A percentile compares a stretch with the other conserved stretches of the same genome.
phyloP scores from a whole-genome alignment of 768 basidiomycete species.

The Amanita fuliginea region DNA sequence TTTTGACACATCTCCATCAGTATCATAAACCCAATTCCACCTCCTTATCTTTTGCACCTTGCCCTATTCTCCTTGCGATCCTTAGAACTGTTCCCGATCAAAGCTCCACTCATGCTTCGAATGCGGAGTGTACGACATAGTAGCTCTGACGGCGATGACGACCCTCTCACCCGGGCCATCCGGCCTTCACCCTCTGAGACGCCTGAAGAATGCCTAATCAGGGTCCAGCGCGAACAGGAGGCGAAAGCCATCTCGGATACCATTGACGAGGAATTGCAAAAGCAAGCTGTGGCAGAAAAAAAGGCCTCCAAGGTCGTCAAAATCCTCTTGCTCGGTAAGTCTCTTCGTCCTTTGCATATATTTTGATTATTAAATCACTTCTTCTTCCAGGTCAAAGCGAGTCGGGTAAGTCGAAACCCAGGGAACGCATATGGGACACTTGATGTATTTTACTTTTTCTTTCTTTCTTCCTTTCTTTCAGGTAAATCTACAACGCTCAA shows the following conservation, averaged over 20 bases:
- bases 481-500: slow-evolving; percentile 77
- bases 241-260: slow-evolving; percentile 46
- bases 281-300: slow-evolving; percentile 33
- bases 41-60: too few relatives aligned
- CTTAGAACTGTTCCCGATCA: not conserved
- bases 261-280: slow-evolving; percentile 56
- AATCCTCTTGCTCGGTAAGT: slow-evolving; percentile 51
- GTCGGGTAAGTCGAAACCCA: slow-evolving; percentile 44
- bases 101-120: not conserved
- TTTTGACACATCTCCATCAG: too few relatives aligned
- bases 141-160: slow-evolving; percentile 10
- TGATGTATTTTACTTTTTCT: too few relatives aligned
- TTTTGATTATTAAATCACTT: not conserved
- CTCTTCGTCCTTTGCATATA: too few relatives aligned
- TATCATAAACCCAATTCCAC: too few relatives aligned
- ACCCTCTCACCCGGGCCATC: slow-evolving; percentile 36
- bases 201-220: slow-evolving; percentile 26
- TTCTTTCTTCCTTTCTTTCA: slow-evolving; percentile 14
- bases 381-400: slow-evolving; percentile 59
- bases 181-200: slow-evolving; percentile 47
- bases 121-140: not conserved
- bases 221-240: slow-evolving; percentile 35
- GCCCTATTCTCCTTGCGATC: not conserved
- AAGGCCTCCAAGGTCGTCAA: slow-evolving; percentile 41
- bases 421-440: too few relatives aligned